These are phyloP conservation scores for Podospora bellae-mahoneyi DNA, from an alignment of 495 filamentous ascomycete genomes.

Conservation along the genomic window DNA sequence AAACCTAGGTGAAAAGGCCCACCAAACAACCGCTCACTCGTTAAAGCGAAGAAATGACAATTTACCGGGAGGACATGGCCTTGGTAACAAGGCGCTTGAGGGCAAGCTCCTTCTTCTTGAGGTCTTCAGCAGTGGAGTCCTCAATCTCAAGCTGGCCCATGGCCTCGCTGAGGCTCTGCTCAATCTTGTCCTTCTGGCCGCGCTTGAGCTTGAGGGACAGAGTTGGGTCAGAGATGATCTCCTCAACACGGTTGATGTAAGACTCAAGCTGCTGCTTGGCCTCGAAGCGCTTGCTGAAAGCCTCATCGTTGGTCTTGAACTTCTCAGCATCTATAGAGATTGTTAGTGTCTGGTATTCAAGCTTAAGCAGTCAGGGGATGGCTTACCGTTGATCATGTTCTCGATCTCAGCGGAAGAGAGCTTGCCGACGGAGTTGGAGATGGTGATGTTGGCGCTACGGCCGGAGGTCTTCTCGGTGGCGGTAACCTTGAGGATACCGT, in stretches of 20 bases:
- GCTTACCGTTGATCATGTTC: constrained; percentile 86
- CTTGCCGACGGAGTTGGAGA: constrained; percentile 99
- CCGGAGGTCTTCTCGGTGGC: constrained; percentile 99
- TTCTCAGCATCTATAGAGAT: constrained; percentile 75
- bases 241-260: constrained; percentile 98
- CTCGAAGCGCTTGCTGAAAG: constrained; percentile 99
- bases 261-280: constrained; percentile 97
- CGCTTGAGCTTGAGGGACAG: constrained; percentile 98
- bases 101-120: constrained; percentile 99
- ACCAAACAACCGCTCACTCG: constrained; percentile 24
- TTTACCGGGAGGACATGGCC: constrained; percentile 87
- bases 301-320: constrained; percentile 97
- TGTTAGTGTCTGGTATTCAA: constrained; percentile 23
- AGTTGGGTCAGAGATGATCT: constrained; percentile 94
- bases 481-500: constrained; percentile 99
- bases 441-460: constrained; percentile 98
- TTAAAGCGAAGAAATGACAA: constrained; percentile 24
- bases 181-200: constrained; percentile 98
- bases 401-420: constrained; percentile 93
- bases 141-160: constrained; percentile 50
- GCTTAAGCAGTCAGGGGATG: background rate
- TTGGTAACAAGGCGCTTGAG: constrained; percentile 98
- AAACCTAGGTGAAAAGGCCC: constrained; percentile 28
- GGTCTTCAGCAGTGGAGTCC: constrained; percentile 82
- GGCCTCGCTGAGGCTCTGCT: constrained; percentile 65